Evolutionary conservation across 495 filamentous ascomycete genomes (phyloP).

Genomic region (Trichocladium antarcticum): DNA sequence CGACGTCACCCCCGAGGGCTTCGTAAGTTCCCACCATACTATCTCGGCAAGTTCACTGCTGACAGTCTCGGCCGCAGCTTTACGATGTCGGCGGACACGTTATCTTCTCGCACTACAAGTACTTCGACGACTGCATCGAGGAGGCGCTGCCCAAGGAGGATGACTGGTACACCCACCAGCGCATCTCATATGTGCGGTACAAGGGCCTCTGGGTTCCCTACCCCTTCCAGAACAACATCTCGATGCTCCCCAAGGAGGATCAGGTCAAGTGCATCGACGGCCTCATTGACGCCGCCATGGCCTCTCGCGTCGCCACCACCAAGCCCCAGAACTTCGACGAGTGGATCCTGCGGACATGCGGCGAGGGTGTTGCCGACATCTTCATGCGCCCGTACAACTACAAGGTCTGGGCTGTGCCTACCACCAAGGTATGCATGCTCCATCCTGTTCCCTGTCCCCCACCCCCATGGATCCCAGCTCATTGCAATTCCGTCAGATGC

Average conservation of each 20-base stretch:
- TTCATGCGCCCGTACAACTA: slow-evolving; percentile 99
- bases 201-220: slow-evolving; percentile 94
- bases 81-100: slow-evolving; percentile 99
- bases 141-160: slow-evolving; percentile 86
- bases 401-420: slow-evolving; percentile 99
- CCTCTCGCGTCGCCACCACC: slow-evolving; percentile 69
- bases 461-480: slow-evolving; percentile 2
- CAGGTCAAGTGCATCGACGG: slow-evolving; percentile 92
- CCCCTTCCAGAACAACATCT: slow-evolving; percentile 99
- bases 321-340: slow-evolving; percentile 97
- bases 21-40: slow-evolving; percentile 54
- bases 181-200: slow-evolving; percentile 97
- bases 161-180: slow-evolving; percentile 97
- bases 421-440: slow-evolving; percentile 67
- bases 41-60: neutral
- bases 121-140: slow-evolving; percentile 98
- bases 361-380: slow-evolving; percentile 77
- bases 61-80: slow-evolving; percentile 48
- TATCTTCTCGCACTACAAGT: slow-evolving; percentile 99
- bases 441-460: neutral
- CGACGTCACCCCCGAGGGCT: slow-evolving; percentile 90
- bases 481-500: slow-evolving; percentile 63
- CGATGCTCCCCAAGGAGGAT: slow-evolving; percentile 94
- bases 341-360: slow-evolving; percentile 93
- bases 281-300: slow-evolving; percentile 90